These are phyloP conservation scores for Fusarium chuoi DNA, from an alignment of 2,329 filamentous ascomycete genomes.

Conservation along the genomic window DNA sequence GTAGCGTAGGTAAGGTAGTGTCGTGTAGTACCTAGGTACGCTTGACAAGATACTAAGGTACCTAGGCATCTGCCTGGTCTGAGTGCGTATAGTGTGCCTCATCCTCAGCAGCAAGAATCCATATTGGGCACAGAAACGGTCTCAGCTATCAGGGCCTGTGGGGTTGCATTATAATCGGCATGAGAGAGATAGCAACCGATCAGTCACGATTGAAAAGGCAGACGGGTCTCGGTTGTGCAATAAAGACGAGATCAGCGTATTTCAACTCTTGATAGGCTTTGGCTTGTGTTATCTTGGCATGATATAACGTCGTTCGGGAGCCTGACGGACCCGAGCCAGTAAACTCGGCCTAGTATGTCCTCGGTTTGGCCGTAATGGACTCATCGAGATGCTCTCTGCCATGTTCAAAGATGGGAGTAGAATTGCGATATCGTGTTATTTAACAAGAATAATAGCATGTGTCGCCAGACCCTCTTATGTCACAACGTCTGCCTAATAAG, in stretches of 20 bases:
- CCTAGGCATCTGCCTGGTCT: slow-evolving; percentile 31
- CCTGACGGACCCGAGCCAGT: slow-evolving; percentile 9
- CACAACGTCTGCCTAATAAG: background rate
- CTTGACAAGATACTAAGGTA: slow-evolving; percentile 32
- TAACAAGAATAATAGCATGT: background rate
- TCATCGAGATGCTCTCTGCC: slow-evolving; percentile 12
- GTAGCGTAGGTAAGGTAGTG: slow-evolving; percentile 25
- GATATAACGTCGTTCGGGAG: slow-evolving; percentile 2
- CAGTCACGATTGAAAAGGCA: background rate
- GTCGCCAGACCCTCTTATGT: background rate
- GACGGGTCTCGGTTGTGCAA: background rate
- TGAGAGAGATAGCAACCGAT: slow-evolving; percentile 2
- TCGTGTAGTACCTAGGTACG: background rate
- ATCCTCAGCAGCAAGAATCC: slow-evolving; percentile 18
- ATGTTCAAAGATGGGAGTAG: background rate
- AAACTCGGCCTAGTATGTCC: background rate
- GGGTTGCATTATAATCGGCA: slow-evolving; percentile 15
- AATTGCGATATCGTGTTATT: slow-evolving; percentile 9
- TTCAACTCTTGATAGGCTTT: background rate
- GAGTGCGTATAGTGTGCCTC: slow-evolving; percentile 12
- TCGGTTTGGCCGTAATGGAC: slow-evolving; percentile 10
- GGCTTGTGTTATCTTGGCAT: slow-evolving; percentile 5
- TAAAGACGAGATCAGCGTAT: background rate
- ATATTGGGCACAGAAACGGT: slow-evolving; percentile 35
- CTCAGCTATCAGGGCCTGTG: slow-evolving; percentile 35